These are phyloP conservation scores for Udeniomyces megalosporus DNA, from an alignment of 768 basidiomycete genomes.

Conservation along the genomic window DNA sequence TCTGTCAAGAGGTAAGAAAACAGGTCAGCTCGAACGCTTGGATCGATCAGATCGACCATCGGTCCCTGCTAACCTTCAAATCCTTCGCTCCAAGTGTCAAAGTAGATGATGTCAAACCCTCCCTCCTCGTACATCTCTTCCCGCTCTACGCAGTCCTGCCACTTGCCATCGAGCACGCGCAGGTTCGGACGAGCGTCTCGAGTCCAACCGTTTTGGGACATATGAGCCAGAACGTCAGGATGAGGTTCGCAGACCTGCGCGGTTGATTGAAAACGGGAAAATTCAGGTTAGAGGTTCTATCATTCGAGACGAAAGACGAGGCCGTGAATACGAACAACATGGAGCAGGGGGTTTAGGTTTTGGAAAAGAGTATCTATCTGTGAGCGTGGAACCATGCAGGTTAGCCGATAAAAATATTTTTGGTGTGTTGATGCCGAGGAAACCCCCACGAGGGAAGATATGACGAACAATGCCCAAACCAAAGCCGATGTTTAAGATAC, in stretches of 20 bases:
- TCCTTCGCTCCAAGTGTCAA: constrained; percentile 82
- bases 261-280: too few relatives aligned
- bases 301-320: too few relatives aligned
- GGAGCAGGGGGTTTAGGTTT: constrained; percentile 42
- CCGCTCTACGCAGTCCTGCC: constrained; percentile 58
- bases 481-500: constrained; percentile 79
- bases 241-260: constrained; percentile 95
- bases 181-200: constrained; percentile 46
- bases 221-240: constrained; percentile 69
- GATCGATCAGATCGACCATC: not conserved
- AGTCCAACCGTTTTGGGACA: constrained; percentile 61
- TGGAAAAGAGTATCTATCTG: constrained; percentile 79
- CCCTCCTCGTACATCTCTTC: constrained; percentile 43
- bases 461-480: constrained; percentile 59
- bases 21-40: not conserved
- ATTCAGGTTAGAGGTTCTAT: too few relatives aligned
- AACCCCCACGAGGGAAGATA: not conserved
- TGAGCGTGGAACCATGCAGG: too few relatives aligned
- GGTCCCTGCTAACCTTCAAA: constrained; percentile 43
- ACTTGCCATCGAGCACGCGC: constrained; percentile 68
- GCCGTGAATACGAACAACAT: too few relatives aligned
- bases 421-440: not conserved
- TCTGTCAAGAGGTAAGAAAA: constrained; percentile 31
- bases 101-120: constrained; percentile 77
- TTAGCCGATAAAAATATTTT: not conserved